Conservation (phyloP, 305 asterid species). For the Fraxinus dipetala region DNA sequence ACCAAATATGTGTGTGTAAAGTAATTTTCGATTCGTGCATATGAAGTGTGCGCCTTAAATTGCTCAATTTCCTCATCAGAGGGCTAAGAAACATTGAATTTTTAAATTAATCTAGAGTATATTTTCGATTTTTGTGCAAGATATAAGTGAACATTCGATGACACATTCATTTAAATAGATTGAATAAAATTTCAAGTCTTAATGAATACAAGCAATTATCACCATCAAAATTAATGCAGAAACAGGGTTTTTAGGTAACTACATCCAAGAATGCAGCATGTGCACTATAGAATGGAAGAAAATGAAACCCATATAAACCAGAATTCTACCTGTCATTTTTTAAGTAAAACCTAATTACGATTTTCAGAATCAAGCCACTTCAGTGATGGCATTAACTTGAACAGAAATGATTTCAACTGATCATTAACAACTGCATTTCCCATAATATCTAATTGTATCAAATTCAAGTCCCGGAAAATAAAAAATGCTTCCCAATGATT, state of each 20-base stretch:
- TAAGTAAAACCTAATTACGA: slow-evolving; percentile 23
- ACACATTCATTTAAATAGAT: neutral
- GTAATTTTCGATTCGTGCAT: neutral
- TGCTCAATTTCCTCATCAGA: neutral
- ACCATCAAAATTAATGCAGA: neutral
- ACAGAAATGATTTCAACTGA: slow-evolving; percentile 44
- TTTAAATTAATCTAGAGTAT: neutral
- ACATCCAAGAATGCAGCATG: neutral
- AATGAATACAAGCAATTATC: neutral
- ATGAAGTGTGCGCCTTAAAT: neutral
- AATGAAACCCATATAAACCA: neutral
- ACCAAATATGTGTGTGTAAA: neutral
- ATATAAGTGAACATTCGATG: neutral
- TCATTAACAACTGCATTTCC: slow-evolving; percentile 60
- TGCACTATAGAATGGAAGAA: neutral
- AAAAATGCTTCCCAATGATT: slow-evolving; percentile 63
- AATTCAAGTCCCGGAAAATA: slow-evolving; percentile 57
- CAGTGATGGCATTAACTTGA: slow-evolving; percentile 57
- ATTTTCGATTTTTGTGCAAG: neutral
- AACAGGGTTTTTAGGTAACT: neutral
- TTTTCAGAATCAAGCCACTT: slow-evolving; percentile 77
- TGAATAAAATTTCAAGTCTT: neutral
- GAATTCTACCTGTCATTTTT: neutral
- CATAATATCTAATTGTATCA: slow-evolving; percentile 61
- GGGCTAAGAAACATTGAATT: neutral